Evolutionary conservation across 2,329 filamentous ascomycete genomes (phyloP).

Genomic region (Diplodia sapinea): DNA sequence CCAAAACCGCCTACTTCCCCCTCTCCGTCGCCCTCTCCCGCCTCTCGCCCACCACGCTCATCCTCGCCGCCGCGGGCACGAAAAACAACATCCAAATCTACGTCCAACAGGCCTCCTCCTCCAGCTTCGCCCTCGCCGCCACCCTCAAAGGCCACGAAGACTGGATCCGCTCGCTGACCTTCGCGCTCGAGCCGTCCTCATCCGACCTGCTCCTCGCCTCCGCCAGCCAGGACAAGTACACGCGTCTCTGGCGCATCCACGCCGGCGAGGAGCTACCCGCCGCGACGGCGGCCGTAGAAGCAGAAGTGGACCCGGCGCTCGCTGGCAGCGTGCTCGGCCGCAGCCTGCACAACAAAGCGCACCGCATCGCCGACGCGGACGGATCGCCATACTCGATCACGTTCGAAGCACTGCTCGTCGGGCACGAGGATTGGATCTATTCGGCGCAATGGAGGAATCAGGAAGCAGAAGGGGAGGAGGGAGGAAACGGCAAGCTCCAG

Average conservation of each 20-base stretch:
- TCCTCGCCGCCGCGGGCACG: conserved; percentile 87
- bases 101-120: conserved; percentile 57
- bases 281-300: conserved; percentile 55
- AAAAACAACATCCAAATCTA: conserved; percentile 82
- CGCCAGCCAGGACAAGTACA: conserved; percentile 96
- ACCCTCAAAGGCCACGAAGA: conserved; percentile 89
- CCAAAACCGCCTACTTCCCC: conserved; percentile 78
- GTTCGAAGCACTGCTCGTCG: conserved; percentile 90
- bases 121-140: conserved; percentile 72
- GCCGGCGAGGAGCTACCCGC: conserved; percentile 69
- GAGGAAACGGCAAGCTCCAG: conserved; percentile 56
- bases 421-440: conserved; percentile 99
- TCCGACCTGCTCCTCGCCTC: conserved; percentile 84
- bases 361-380: conserved; percentile 67
- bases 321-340: conserved; percentile 62
- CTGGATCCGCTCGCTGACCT: conserved; percentile 87
- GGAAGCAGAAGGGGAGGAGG: background rate
- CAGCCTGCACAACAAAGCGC: conserved; percentile 86
- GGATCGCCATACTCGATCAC: conserved; percentile 76
- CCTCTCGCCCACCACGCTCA: conserved; percentile 63
- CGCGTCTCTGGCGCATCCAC: conserved; percentile 88
- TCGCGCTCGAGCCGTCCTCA: conserved; percentile 59
- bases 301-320: conserved; percentile 61
- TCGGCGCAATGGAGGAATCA: conserved; percentile 74
- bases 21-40: conserved; percentile 72